Percentiles rank a stretch among this genome's conserved stretches.
Evolutionary conservation across 2,329 filamentous ascomycete genomes (phyloP).

Genomic region (Fusarium decemcellulare): DNA sequence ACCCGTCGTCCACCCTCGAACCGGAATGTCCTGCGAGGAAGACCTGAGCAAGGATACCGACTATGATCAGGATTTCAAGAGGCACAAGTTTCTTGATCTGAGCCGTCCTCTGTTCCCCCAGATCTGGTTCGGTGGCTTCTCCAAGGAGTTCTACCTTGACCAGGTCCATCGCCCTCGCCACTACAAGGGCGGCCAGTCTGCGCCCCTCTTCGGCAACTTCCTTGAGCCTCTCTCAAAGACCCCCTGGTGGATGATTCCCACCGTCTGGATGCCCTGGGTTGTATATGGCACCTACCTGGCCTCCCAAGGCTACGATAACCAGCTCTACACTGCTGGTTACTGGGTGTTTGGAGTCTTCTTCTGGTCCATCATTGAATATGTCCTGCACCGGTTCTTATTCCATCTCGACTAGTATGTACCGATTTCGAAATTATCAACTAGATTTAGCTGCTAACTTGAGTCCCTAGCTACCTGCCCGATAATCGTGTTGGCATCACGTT

Average conservation of each 20-base stretch:
- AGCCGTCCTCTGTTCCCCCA: constrained; percentile 88
- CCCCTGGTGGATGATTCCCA: constrained; percentile 92
- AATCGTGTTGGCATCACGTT: constrained; percentile 88
- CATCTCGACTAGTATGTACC: constrained; percentile 87
- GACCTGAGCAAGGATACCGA: constrained; percentile 93
- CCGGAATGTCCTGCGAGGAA: constrained; percentile 90
- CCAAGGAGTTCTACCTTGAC: constrained; percentile 95
- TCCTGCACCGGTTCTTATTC: constrained; percentile 91
- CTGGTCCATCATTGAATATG: constrained; percentile 94
- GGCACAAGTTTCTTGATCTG: constrained; percentile 94
- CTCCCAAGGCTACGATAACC: constrained; percentile 69
- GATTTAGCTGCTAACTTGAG: constrained; percentile 47
- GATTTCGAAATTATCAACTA: background rate
- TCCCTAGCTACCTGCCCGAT: constrained; percentile 84
- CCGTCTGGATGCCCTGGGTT: constrained; percentile 86
- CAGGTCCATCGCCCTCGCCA: constrained; percentile 96
- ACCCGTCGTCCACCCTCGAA: constrained; percentile 69
- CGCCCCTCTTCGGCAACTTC: constrained; percentile 97
- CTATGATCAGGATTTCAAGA: constrained; percentile 80
- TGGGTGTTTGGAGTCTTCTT: constrained; percentile 80
- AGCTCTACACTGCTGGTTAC: constrained; percentile 67
- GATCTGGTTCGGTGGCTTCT: constrained; percentile 89
- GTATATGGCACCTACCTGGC: constrained; percentile 80
- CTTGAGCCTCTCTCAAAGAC: constrained; percentile 98
- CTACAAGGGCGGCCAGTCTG: constrained; percentile 93